Percentiles rank a stretch among this genome's conserved stretches.
Evolutionary conservation across 805 yeast genomes (phyloP).

Genomic region (Wickerhamiella alocasiicola): DNA sequence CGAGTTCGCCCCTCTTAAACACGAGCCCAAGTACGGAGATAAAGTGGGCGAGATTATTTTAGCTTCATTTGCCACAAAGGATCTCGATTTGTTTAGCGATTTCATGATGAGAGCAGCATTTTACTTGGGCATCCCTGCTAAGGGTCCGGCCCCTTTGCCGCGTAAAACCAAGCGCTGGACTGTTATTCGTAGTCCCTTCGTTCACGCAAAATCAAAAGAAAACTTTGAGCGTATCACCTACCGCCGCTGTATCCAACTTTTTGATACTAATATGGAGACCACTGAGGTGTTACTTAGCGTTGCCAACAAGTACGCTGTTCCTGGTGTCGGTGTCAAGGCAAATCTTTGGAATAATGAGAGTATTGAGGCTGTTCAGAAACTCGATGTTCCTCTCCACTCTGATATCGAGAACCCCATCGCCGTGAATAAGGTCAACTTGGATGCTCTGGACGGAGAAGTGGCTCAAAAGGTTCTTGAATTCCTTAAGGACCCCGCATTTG

Average conservation of each 20-base stretch:
- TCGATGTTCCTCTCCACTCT: slow-evolving; percentile 18
- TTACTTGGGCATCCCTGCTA: slow-evolving; percentile 76
- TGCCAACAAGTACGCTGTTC: slow-evolving; percentile 59
- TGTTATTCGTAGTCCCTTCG: slow-evolving; percentile 85
- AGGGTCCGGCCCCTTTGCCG: slow-evolving; percentile 56
- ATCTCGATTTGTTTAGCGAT: slow-evolving; percentile 64
- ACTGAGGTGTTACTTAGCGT: slow-evolving; percentile 72
- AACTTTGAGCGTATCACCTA: slow-evolving; percentile 84
- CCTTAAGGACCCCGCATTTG: slow-evolving; percentile 58
- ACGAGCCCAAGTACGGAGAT: slow-evolving; percentile 56
- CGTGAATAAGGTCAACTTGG: slow-evolving; percentile 22
- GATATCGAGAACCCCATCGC: slow-evolving; percentile 20
- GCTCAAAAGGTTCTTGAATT: slow-evolving; percentile 59
- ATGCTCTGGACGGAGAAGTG: slow-evolving; percentile 34
- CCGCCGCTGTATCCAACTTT: slow-evolving; percentile 58
- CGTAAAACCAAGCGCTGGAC: slow-evolving; percentile 82
- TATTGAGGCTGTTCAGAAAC: slow-evolving; percentile 29
- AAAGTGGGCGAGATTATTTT: slow-evolving; percentile 66
- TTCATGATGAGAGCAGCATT: slow-evolving; percentile 84
- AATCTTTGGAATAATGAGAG: slow-evolving; percentile 45
- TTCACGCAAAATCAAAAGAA: slow-evolving; percentile 86
- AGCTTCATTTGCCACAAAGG: slow-evolving; percentile 50
- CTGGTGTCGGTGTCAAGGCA: slow-evolving; percentile 78
- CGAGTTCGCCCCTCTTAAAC: slow-evolving; percentile 66
- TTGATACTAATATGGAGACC: slow-evolving; percentile 76